Conservation (phyloP, 495 filamentous ascomycete genomes). For the Lentithecium fluviatile region DNA sequence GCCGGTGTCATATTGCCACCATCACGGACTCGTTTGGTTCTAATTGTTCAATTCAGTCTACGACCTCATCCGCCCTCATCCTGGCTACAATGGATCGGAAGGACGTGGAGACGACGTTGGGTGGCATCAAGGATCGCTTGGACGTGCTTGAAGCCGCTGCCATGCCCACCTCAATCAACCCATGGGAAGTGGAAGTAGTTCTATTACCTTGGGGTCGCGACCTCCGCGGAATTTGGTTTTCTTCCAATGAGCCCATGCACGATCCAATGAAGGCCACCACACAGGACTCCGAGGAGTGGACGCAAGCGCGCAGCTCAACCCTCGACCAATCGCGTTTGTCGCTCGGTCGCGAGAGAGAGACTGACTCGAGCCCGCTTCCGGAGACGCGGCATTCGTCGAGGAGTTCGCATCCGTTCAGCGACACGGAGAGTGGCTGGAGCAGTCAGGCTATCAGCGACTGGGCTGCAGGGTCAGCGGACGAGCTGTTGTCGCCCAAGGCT, state of each 20-base stretch:
- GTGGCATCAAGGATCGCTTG: constrained; percentile 57
- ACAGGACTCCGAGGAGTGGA: constrained; percentile 56
- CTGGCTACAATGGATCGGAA: constrained; percentile 39
- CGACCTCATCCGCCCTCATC: constrained; percentile 40
- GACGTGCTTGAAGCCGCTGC: constrained; percentile 54
- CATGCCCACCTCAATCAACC: constrained; percentile 55
- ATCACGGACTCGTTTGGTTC: constrained; percentile 38
- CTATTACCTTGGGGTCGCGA: constrained; percentile 62
- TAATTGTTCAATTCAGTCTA: constrained; percentile 37
- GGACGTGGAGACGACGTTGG: constrained; percentile 45
- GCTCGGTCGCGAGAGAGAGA: neutral
- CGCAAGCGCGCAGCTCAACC: constrained; percentile 48
- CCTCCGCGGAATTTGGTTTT: constrained; percentile 62
- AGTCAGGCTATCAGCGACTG: constrained; percentile 46
- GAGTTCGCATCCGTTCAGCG: constrained; percentile 9
- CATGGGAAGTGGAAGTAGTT: constrained; percentile 68
- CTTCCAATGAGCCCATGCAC: constrained; percentile 48
- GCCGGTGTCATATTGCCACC: constrained; percentile 1
- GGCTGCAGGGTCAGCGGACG: constrained; percentile 40
- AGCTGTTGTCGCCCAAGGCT: constrained; percentile 59
- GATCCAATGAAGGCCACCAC: constrained; percentile 41
- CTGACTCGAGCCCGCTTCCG: neutral
- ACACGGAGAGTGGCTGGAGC: constrained; percentile 41
- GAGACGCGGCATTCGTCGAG: neutral
- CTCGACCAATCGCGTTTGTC: neutral